Base-by-base conservation (phyloP, 2,329 filamentous ascomycete species). In the Tolypocladium ovalisporum region DNA sequence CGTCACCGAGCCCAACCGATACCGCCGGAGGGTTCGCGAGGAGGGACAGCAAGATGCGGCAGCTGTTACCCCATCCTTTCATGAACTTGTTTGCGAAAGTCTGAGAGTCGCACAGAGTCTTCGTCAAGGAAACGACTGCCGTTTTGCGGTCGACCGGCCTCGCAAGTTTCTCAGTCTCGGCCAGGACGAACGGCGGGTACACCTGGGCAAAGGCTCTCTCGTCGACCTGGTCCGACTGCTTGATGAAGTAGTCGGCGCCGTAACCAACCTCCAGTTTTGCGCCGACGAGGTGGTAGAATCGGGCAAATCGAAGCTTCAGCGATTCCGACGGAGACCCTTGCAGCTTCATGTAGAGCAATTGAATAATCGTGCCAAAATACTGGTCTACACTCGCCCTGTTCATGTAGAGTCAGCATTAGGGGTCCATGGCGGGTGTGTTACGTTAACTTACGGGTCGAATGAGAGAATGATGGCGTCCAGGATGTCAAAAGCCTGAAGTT, bases 221-320 rank as follows among this genome's bases (percentile, higher is more conserved):
- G 71, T 97, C 92, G 35, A 97, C 80, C 61, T 84, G 79, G 68
- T 97, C 89, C n/a, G 89, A 86, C 61, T 90, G 82, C 62, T 81
- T 81, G 73, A 97, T 89, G 75, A 97, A 94, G 75, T 90, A 96
- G 73, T 99, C 94, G 9, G 91, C 83, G 53, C 93, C 94, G 58
- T 94, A 84, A n/a, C 91, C 90, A 63, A 84, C 83, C 61, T 94
- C 87, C 37, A 88, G 70, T 44, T 84, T 81, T 22, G 91, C 89
- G 35, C 89, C 90, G 56, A 97, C 82, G 61, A 97, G 85, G 72
- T 99, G 93, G 71, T 95, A 99, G 78, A 99, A 95, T 37, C 91
- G 87, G 56, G 92, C 88, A 70, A 99, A 97, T 56, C 91, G 87
- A 56, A 90, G 77, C 65, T 91, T 88, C 72, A 96, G 88, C 52